Base-by-base conservation (phyloP, 2,329 filamentous ascomycete genomes). In the Albophoma yamanashiensis region DNA sequence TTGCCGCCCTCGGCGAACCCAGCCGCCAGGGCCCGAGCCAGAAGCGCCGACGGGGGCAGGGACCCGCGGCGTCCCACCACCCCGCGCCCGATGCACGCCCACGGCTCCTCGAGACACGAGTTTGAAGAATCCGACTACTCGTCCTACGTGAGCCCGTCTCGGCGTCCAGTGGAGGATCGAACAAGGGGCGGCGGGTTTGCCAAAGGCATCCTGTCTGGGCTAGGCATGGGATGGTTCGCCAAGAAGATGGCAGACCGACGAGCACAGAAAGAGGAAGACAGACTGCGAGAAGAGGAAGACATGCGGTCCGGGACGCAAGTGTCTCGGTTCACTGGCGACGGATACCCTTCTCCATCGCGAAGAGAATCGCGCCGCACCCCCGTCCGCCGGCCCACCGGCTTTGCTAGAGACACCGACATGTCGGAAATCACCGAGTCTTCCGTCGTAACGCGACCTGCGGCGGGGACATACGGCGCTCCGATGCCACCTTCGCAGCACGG, bases 311-410 rank as follows among this genome's bases (percentile, higher is more conserved):
- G 89, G 6, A 83, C 82, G 42, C 80, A 81, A 39, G 78, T 81
- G n/a, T 83, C 85, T 27, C 79, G 79, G 65, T 91, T 84, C 62
- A 91, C 88, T 2, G 88, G 84, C 36, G 89, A 92, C 69, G 87
- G 87, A 34, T 78, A 81, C 62, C 75, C 77, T 3, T 79, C 79
- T 20, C 79, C 82, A 2, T 71, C 76, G 0, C 74, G 80, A 56
- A 74, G 65, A 45, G 62, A 66, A 38, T 66, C 67, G 20, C 71
- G 70, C 4, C 68, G 72, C n/a, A 66, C 66, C 14, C 65, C 69
- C 14, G 58, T 61, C 25, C 64, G 74, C 64, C 72, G 71, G 4
- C 65, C 66, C 17, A 71, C 71, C 12, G 70, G 68, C 9, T 68
- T 68, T 43, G 65, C 63, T 31, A 63, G 64, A 38, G 67, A 69